These are phyloP conservation scores for Jackrogersella multiformis DNA, from an alignment of 495 filamentous ascomycete genomes.

Conservation along the genomic window DNA sequence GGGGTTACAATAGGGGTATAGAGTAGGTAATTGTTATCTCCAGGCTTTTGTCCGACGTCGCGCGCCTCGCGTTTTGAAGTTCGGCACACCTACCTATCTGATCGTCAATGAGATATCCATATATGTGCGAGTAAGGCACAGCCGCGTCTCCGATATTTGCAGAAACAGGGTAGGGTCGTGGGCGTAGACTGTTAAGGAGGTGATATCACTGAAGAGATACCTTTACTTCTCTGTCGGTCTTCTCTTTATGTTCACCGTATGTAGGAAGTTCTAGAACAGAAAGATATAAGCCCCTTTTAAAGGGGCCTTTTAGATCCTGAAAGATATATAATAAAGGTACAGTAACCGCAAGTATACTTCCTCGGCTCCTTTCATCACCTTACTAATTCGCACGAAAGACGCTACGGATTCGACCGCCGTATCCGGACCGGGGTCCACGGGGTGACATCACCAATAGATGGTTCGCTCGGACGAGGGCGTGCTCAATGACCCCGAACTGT, in stretches of 20 bases:
- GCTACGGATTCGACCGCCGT: constrained; percentile 6
- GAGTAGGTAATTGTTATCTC: constrained; percentile 1
- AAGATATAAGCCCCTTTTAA: not conserved
- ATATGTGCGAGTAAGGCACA: not conserved
- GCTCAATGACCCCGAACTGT: not conserved
- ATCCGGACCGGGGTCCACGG: constrained; percentile 18
- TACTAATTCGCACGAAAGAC: not conserved
- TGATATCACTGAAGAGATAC: not conserved
- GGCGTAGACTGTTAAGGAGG: too few species aligned
- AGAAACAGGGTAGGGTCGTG: not conserved
- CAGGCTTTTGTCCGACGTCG: constrained; percentile 1
- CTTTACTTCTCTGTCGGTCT: too few species aligned
- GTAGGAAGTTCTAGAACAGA: not conserved
- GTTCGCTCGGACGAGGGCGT: constrained; percentile 7
- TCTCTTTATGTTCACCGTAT: not conserved
- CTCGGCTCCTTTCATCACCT: not conserved
- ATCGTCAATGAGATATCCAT: not conserved
- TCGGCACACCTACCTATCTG: not conserved
- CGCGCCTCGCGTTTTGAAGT: constrained; percentile 7
- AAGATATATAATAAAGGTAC: not conserved
- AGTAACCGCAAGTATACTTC: not conserved
- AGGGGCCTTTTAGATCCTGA: too few species aligned
- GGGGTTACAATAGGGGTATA: not conserved
- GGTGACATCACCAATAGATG: constrained; percentile 25
- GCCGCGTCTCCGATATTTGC: constrained; percentile 5